Evolutionary conservation across 2,329 filamentous ascomycete species (phyloP), one percentile per base, ranked within the genome.

Genomic region (Fusarium anguioides): DNA sequence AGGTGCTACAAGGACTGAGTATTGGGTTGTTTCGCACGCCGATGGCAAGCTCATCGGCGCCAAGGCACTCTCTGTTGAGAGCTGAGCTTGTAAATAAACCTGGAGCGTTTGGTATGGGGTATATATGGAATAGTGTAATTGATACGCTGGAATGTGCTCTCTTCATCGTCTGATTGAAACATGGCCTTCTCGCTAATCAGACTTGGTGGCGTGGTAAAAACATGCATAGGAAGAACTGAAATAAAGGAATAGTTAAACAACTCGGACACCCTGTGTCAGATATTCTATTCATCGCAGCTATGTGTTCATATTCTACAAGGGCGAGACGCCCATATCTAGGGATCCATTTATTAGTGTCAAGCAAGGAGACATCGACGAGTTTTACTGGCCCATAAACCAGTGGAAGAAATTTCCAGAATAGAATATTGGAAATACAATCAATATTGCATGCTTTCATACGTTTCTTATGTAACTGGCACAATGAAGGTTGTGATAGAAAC

Each of bases 41-140:
- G 85, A 83, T 14, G 85, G 83, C 18, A 86, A 83, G 79, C 73
- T 97, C 60, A 88, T 97, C 9, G 94, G 94, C 15, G 84, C 91
- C 55, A 95, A 93, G 83, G 92, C 90, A 12, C 81, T 93, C 79
- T 87, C 90, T 24, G 84, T 97, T 65, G 94, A 97, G 83, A 79
- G 74, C 50, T 76, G 52, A 65, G 40, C 14, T 15, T 18, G 15
- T 15, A 21, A 48, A 23, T 41, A 33, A 27, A 20, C 24, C 37
- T 44, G 37, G 20, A 36, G 52, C 47, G 64, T 39, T 48, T 31
- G 18, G 7, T 39, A 51, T 47, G 20, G 17, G 36, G 21, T 33
- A 20, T 40, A 29, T 40, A 49, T 18, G 20, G 37, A 20, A 20
- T 18, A 21, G 14, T 24, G 21, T 54, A 21, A 36, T 21, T 12